These are phyloP conservation scores for Bullera alba DNA, from an alignment of 768 basidiomycete species.

Conservation along the genomic window DNA sequence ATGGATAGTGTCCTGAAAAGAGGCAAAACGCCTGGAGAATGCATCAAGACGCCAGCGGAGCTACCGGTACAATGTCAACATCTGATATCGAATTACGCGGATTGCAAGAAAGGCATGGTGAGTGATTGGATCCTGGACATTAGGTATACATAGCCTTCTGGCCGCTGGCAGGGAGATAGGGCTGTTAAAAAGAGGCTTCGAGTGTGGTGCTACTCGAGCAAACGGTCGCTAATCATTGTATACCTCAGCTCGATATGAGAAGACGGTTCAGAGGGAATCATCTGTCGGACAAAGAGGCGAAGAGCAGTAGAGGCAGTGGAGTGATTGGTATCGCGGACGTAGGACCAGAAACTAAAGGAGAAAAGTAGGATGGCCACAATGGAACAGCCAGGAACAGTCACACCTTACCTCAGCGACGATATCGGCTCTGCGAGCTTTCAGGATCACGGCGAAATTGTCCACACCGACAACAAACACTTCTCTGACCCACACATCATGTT, in stretches of 20 bases:
- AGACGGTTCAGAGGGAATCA: conserved; percentile 44
- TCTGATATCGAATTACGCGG: conserved; percentile 36
- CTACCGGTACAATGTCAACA: conserved; percentile 43
- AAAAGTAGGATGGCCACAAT: not conserved
- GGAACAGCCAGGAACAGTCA: no score
- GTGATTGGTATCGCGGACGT: not conserved
- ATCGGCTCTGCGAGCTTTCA: no score
- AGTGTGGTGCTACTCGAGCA: not conserved
- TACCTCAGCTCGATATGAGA: conserved; percentile 44
- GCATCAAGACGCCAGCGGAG: conserved; percentile 31
- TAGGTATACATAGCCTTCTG: no score
- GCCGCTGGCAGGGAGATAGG: no score
- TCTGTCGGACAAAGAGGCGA: conserved; percentile 20
- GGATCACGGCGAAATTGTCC: no score
- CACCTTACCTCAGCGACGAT: not conserved
- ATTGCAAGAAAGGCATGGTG: conserved; percentile 46
- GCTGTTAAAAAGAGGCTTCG: no score
- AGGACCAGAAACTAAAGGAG: not conserved
- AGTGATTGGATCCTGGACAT: no score
- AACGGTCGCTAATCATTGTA: not conserved
- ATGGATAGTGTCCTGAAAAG: conserved; percentile 30
- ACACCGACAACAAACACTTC: no score
- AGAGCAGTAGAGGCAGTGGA: conserved; percentile 2
- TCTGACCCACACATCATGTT: not conserved
- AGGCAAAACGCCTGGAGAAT: conserved; percentile 39